Conservation (phyloP, 805 yeast genomes). For the Danielia oregonensis region DNA sequence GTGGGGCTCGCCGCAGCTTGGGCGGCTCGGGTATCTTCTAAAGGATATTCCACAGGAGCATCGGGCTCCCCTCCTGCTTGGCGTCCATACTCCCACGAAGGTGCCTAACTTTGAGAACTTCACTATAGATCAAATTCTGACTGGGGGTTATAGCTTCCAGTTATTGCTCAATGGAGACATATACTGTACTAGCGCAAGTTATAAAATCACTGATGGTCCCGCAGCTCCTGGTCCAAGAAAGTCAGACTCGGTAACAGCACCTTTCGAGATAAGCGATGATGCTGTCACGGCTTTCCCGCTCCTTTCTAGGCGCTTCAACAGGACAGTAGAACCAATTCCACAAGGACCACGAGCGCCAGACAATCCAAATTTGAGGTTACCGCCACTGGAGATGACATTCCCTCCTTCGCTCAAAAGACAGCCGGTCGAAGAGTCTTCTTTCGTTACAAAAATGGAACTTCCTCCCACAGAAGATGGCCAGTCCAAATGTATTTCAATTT, state of each 20-base stretch:
- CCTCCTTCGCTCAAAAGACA: slow-evolving; percentile 1
- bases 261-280: too few species aligned
- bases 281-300: too few species aligned
- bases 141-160: slow-evolving; percentile 65
- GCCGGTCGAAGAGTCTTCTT: slow-evolving; percentile 10
- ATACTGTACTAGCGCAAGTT: slow-evolving; percentile 45
- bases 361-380: slow-evolving; percentile 20
- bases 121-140: slow-evolving; percentile 45
- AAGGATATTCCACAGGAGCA: slow-evolving; percentile 22
- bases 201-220: background rate
- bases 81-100: slow-evolving; percentile 35
- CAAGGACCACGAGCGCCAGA: slow-evolving; percentile 6
- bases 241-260: too few species aligned
- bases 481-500: slow-evolving; percentile 39
- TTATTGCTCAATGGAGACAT: slow-evolving; percentile 56
- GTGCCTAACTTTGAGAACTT: slow-evolving; percentile 32
- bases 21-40: slow-evolving; percentile 44
- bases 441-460: slow-evolving; percentile 20
- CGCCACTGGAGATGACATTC: slow-evolving; percentile 18
- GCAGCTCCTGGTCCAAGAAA: slow-evolving; percentile 2
- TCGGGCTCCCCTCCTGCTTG: slow-evolving; percentile 14
- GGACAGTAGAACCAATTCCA: too few species aligned
- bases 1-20: slow-evolving; percentile 46
- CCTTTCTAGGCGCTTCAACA: too few species aligned
- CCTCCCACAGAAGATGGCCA: slow-evolving; percentile 9